phyloP scores from a whole-genome alignment of 179 eudicot species.

The Beta lomatogona region DNA sequence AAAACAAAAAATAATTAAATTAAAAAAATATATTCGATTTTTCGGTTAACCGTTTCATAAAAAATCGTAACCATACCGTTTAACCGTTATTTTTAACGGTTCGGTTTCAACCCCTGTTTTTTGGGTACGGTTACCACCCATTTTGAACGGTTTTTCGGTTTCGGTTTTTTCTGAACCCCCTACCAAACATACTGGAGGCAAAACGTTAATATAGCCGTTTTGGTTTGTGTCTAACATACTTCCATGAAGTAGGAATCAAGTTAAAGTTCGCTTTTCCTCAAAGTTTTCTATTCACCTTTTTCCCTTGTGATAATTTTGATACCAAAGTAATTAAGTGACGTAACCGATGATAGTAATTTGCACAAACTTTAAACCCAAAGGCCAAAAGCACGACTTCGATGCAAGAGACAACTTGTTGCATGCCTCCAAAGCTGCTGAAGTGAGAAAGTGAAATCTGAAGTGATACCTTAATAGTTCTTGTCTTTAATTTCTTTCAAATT shows the following conservation, averaged over 20 bases:
- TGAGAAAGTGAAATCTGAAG: not conserved
- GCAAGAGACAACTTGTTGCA: constrained; percentile 22
- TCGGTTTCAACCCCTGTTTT: too few species aligned
- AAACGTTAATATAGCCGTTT: constrained; percentile 13
- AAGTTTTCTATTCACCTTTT: constrained; percentile 22
- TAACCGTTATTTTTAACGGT: too few species aligned
- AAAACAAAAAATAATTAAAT: too few species aligned
- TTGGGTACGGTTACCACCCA: too few species aligned
- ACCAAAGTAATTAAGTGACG: not conserved
- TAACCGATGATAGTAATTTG: constrained; percentile 1
- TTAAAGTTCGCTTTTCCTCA: constrained; percentile 27
- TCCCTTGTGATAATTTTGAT: not conserved
- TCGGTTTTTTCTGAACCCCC: too few species aligned
- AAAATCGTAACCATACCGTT: too few species aligned
- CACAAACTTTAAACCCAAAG: constrained; percentile 21
- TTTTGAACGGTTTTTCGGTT: too few species aligned
- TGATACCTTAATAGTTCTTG: not conserved
- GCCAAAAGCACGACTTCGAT: not conserved
- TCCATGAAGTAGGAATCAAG: constrained; percentile 1
- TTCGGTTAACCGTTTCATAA: too few species aligned
- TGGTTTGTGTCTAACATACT: not conserved
- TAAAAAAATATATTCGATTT: too few species aligned
- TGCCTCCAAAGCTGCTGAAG: constrained; percentile 29
- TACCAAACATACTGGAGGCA: too few species aligned
- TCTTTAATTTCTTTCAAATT: not conserved